A percentile compares a stretch with the other conserved stretches of the same genome.
These are phyloP conservation scores for Hyphopichia homilentoma DNA, from an alignment of 805 yeast genomes.

Conservation along the genomic window DNA sequence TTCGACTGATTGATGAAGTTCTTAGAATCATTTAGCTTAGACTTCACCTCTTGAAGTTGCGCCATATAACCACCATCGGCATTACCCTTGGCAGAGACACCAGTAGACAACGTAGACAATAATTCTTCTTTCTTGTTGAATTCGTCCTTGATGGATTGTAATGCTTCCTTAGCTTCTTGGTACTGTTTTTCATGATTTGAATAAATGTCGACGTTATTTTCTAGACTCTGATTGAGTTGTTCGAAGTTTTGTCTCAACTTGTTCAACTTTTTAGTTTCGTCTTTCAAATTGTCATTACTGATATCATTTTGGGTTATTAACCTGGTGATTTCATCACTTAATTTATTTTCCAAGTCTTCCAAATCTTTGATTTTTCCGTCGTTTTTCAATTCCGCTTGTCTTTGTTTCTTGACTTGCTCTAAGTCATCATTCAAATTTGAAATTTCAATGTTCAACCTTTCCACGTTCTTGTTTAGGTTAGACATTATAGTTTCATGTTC, in stretches of 20 bases:
- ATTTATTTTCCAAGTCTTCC: constrained; percentile 52
- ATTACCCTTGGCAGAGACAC: constrained; percentile 79
- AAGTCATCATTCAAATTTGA: constrained; percentile 58
- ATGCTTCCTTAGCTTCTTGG: constrained; percentile 37
- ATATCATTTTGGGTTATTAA: constrained; percentile 61
- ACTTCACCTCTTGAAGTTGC: constrained; percentile 64
- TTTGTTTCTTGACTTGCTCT: constrained; percentile 45
- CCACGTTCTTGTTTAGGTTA: constrained; percentile 41
- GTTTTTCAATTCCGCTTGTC: constrained; percentile 55
- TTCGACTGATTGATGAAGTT: constrained; percentile 57
- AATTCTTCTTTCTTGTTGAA: constrained; percentile 69
- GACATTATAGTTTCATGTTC: constrained; percentile 39
- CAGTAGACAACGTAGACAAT: constrained; percentile 77
- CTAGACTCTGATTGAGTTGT: constrained; percentile 28
- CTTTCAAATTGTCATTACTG: constrained; percentile 52
- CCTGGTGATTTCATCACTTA: constrained; percentile 65
- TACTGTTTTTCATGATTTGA: constrained; percentile 43
- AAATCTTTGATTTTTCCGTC: constrained; percentile 59
- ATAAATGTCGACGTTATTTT: constrained; percentile 34
- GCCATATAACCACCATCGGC: constrained; percentile 73
- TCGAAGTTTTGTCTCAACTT: constrained; percentile 29
- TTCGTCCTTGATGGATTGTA: constrained; percentile 44
- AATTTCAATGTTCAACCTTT: constrained; percentile 53
- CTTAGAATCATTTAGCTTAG: constrained; percentile 47
- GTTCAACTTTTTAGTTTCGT: constrained; percentile 41